Conservation (phyloP, 768 basidiomycete species). For the Polyporus arcularius region DNA sequence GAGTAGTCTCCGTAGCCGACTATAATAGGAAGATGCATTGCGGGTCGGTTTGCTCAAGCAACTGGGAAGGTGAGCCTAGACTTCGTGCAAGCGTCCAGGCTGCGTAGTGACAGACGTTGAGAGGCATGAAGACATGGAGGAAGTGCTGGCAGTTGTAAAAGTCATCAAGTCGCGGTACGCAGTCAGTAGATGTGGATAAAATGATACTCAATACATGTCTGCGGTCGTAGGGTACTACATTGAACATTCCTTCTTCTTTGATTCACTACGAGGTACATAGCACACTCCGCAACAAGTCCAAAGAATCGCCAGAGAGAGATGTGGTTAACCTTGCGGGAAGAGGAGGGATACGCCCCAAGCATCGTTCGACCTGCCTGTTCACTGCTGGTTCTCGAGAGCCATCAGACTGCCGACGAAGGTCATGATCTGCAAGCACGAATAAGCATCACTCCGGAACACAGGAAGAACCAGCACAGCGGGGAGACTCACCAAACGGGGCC, state of each 20-base stretch:
- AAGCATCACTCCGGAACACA: neutral
- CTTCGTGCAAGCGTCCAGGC: neutral
- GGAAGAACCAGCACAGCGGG: neutral
- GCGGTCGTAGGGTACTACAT: conserved; percentile 16
- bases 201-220: conserved; percentile 15
- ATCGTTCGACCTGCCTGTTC: neutral
- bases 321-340: too few species aligned
- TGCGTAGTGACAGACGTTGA: neutral
- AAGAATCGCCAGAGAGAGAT: too few species aligned
- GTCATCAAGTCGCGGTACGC: too few species aligned
- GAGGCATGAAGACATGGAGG: neutral
- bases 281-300: too few species aligned
- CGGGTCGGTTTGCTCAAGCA: too few species aligned
- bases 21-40: too few species aligned
- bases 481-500: conserved; percentile 77
- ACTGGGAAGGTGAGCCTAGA: neutral
- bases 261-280: too few species aligned
- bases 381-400: conserved; percentile 32
- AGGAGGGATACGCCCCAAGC: neutral
- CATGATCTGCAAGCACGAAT: conserved; percentile 60
- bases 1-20: too few species aligned
- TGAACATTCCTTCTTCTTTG: neutral
- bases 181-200: neutral
- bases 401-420: conserved; percentile 96
- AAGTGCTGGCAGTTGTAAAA: neutral